Evolutionary conservation across 441 rosid genomes (phyloP), one percentile per base, ranked within the genome.

Genomic region (Pelargonium myrrhifolium): DNA sequence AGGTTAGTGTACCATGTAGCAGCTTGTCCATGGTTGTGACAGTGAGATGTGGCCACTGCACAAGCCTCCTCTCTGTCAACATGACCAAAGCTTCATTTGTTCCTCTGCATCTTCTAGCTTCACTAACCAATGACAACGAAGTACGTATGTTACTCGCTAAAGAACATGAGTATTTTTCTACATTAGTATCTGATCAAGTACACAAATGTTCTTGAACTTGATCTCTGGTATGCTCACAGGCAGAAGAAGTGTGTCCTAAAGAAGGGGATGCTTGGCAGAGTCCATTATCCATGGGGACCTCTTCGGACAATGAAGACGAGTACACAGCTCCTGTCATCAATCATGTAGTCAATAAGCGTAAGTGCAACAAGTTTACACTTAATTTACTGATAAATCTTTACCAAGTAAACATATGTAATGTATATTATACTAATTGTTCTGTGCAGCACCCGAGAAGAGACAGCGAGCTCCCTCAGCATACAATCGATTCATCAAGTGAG

Each of bases 391-490:
- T 21, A 9, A 35, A 11, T 18, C 3, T 11, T 64, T 64, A 10
- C 11, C 8, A 8, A 10, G 6, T 28, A 0, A 28, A 42, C 26
- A 11, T 8, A n/a, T n/a, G 47, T 47, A 45, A 55, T 40, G 4
- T 43, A 31, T 17, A 67, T 17, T 21, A 69, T 0, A 66, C 26
- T 24, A 24, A 24, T 24, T 24, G 58, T 68, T 63, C 66, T 74
- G n/a, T 45, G 59, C 81, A 94, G 99, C 99, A 0, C 98, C 98
- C 17, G 97, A 89, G 91, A 94, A 85, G 80, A 86, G 99, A 69
- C 99, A 89, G 75, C 81, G 99, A 81, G 96, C 97, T 74, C 98
- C 98, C 68, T 89, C 97, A 26, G 96, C 96, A 62, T 94, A 94
- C 73, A 91, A 94, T 70, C 77, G 84, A 74, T 94, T 94, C 85